Base-by-base conservation (phyloP, 2,329 filamentous ascomycete genomes). In the Trichoderma arundinaceum region DNA sequence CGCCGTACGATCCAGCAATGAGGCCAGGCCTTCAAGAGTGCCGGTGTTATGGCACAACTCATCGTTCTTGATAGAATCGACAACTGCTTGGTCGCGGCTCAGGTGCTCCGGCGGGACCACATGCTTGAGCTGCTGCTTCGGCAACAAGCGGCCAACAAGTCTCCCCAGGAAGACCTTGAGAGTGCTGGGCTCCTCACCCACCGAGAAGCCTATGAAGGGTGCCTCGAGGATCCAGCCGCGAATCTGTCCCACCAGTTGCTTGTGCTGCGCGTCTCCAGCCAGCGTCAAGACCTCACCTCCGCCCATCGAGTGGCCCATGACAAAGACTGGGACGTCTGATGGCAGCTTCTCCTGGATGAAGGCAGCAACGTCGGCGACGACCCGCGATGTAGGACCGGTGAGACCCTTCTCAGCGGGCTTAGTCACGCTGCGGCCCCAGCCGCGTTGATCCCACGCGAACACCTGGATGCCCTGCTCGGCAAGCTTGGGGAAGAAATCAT, bases 241-340 rank as follows among this genome's bases (percentile, higher is more conserved):
- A 54, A 96, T 84, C 66, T 84, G 80, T 41, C 79, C 75, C 48
- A 87, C 82, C 12, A 92, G 75, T 15, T 86, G 83, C 49, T 79
- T 77, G 74, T 87, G 84, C 64, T 76, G 67, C 0, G 81, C 75
- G 62, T 83, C 80, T 64, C 80, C 83, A 28, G 84, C 83, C 22
- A 90, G 76, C 49, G 86, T 88, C 8, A 96, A 80, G 6, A 88
- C 85, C 77, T 96, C 85, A 28, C 88, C 92, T 66, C 94, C 94
- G 69, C 94, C 94, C 92, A 97, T 97, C 22, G 90, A 93, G 78
- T 97, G 92, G 61, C 94, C 94, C 81, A 95, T 88, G 19, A 97
- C 83, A 78, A 97, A 97, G 15, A 96, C 74, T 0, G 92, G 92
- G 41, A 82, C 64, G 4, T 77, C 72, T 28, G 77, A 76, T 9